These are phyloP conservation scores for Podaxis rugospora DNA, from an alignment of 768 basidiomycete species.

Conservation along the genomic window DNA sequence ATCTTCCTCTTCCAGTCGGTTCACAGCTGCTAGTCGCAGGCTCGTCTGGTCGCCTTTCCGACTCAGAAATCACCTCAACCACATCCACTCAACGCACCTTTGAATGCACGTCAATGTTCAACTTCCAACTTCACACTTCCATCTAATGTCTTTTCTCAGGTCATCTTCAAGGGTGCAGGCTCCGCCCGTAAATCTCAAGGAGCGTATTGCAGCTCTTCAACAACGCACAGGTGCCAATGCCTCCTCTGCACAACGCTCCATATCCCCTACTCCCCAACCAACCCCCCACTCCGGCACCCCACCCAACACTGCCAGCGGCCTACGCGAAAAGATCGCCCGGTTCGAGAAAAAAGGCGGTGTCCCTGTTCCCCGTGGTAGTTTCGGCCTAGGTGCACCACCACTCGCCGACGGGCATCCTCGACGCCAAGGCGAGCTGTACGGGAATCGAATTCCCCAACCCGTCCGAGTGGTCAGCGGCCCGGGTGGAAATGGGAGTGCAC, in stretches of 20 bases:
- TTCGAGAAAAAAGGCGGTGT: slow-evolving; percentile 77
- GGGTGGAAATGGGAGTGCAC: not conserved
- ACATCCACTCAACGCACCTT: not conserved
- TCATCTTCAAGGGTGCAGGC: slow-evolving; percentile 27
- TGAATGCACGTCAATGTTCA: not conserved
- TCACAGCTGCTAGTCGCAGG: not conserved
- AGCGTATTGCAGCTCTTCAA: slow-evolving; percentile 79
- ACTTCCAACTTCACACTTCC: not conserved
- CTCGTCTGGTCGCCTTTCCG: slow-evolving; percentile 3
- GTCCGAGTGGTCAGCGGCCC: slow-evolving; percentile 26
- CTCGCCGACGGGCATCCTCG: slow-evolving; percentile 40
- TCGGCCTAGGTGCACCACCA: slow-evolving; percentile 66
- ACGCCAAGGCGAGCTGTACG: slow-evolving; percentile 66
- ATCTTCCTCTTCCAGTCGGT: not conserved
- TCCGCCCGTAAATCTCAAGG: slow-evolving; percentile 59
- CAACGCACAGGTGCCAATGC: slow-evolving; percentile 40
- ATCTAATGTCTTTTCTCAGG: slow-evolving; percentile 12
- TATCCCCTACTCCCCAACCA: slow-evolving; percentile 24
- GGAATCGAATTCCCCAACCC: slow-evolving; percentile 59
- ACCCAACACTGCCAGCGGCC: slow-evolving; percentile 20
- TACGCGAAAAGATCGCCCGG: slow-evolving; percentile 71
- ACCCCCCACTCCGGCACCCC: slow-evolving; percentile 12
- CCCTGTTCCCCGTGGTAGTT: slow-evolving; percentile 71
- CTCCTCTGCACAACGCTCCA: slow-evolving; percentile 21
- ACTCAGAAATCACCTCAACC: not conserved